Percentiles rank a stretch among this genome's conserved stretches.
Conservation (phyloP, 2,329 filamentous ascomycete species). For the Emergomyces orientalis region DNA sequence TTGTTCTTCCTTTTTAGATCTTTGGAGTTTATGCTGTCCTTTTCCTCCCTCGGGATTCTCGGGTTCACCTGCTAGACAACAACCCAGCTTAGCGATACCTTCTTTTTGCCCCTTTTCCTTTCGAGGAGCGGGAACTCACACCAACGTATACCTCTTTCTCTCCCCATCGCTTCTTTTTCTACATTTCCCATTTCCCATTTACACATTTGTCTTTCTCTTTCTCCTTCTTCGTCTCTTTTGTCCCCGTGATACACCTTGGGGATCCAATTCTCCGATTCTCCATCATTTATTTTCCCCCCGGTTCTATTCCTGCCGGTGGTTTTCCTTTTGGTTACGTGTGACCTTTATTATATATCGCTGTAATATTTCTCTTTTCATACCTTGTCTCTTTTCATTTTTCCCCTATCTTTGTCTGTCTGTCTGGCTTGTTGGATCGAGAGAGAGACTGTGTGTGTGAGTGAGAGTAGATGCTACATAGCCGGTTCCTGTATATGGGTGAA, state of each 20-base stretch:
- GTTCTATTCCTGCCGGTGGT: background rate
- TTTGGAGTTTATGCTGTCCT: background rate
- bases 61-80: background rate
- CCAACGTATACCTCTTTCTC: background rate
- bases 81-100: too few relatives aligned
- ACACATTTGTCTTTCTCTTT: background rate
- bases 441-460: background rate
- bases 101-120: background rate
- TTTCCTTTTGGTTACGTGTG: background rate
- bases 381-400: constrained; percentile 16
- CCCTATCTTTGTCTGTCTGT: constrained; percentile 4
- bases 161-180: constrained; percentile 5
- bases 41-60: background rate
- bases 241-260: background rate
- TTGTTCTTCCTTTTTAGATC: background rate
- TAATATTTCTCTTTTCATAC: background rate
- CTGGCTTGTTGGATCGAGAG: background rate
- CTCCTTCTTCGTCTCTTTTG: constrained; percentile 1
- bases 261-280: background rate
- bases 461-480: background rate
- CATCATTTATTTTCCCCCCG: too few relatives aligned
- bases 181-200: constrained; percentile 6
- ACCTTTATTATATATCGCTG: background rate
- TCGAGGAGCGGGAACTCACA: background rate
- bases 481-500: background rate